These are phyloP conservation scores for Cephaloascus fragrans DNA, from an alignment of 805 yeast genomes.

Conservation along the genomic window DNA sequence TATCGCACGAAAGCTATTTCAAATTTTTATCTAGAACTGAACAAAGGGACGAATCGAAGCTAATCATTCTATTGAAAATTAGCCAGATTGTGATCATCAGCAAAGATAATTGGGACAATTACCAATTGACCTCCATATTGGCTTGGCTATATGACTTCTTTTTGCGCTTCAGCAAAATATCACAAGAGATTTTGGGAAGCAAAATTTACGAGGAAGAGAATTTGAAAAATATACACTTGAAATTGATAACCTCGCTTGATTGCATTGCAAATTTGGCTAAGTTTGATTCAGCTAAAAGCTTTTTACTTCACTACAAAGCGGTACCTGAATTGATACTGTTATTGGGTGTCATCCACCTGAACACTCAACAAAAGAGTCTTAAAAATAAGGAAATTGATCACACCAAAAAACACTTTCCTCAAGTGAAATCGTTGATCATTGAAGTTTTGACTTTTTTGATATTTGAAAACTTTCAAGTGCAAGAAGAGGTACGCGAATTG, in stretches of 20 bases:
- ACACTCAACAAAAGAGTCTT: conserved; percentile 22
- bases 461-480: conserved; percentile 42
- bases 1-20: conserved; percentile 20
- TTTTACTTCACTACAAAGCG: conserved; percentile 28
- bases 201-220: conserved; percentile 4
- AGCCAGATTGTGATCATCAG: conserved; percentile 26
- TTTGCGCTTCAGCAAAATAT: conserved; percentile 7
- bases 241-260: conserved; percentile 22
- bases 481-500: conserved; percentile 53
- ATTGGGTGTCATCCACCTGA: conserved; percentile 29
- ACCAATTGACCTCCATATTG: conserved; percentile 23
- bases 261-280: conserved; percentile 30
- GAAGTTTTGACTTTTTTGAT: conserved; percentile 56
- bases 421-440: conserved; percentile 54
- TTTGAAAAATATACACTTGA: conserved; percentile 9
- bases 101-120: conserved; percentile 29
- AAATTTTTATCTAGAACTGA: conserved; percentile 10
- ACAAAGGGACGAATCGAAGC: not conserved
- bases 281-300: conserved; percentile 27
- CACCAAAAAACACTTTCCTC: conserved; percentile 36
- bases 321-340: conserved; percentile 23
- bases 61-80: conserved; percentile 11
- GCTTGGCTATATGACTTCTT: conserved; percentile 30
- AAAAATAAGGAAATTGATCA: conserved; percentile 12
- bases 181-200: conserved; percentile 9